phyloP scores from a whole-genome alignment of 495 filamentous ascomycete genomes.

The Neurospora africana region DNA sequence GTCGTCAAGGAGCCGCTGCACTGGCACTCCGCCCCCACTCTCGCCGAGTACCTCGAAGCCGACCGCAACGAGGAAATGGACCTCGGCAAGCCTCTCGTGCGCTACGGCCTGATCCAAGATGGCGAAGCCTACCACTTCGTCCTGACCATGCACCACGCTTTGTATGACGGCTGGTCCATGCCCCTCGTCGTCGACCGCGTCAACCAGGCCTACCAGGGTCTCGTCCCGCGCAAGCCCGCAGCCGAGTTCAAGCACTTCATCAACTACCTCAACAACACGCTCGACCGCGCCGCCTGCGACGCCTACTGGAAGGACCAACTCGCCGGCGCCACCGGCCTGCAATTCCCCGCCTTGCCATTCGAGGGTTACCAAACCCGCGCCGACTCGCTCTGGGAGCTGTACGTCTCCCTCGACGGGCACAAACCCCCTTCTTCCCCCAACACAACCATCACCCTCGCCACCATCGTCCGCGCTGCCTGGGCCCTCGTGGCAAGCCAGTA shows the following conservation, averaged over 20 bases:
- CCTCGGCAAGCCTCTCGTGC: conserved; percentile 43
- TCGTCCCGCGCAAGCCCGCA: conserved; percentile 31
- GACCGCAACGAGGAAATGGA: conserved; percentile 37
- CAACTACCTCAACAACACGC: conserved; percentile 26
- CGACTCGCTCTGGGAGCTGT: conserved; percentile 40
- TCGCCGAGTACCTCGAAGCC: conserved; percentile 36
- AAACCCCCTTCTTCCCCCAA: neutral
- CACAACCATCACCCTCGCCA: conserved; percentile 41
- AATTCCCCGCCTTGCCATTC: conserved; percentile 48
- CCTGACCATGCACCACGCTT: conserved; percentile 54
- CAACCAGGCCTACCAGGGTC: conserved; percentile 26
- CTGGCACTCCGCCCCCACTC: conserved; percentile 33
- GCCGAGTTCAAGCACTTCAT: conserved; percentile 37
- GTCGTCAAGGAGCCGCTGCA: conserved; percentile 40
- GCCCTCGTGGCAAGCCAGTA: conserved; percentile 46
- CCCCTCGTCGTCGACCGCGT: conserved; percentile 46
- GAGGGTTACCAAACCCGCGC: conserved; percentile 44
- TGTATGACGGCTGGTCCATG: conserved; percentile 63
- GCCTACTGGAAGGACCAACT: conserved; percentile 35
- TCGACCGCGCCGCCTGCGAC: conserved; percentile 23
- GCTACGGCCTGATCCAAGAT: conserved; percentile 41
- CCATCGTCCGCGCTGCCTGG: conserved; percentile 53
- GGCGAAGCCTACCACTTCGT: conserved; percentile 36
- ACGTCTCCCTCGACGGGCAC: conserved; percentile 32
- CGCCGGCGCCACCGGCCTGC: conserved; percentile 39